phyloP scores from a whole-genome alignment of 345 rosid genomes.

The Iberis pinnata region DNA sequence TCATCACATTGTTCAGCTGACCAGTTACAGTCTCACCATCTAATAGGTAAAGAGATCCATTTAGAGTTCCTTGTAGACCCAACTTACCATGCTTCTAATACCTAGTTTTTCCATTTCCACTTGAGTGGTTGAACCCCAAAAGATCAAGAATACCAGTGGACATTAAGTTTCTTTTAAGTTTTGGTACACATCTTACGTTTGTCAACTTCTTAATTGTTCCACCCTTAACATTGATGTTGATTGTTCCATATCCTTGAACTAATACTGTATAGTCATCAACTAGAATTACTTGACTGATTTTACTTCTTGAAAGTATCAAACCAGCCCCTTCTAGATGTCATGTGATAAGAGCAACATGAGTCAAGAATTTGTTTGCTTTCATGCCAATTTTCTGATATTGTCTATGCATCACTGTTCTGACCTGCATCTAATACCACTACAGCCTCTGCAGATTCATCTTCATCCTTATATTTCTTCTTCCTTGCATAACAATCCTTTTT shows the following conservation, averaged over 20 bases:
- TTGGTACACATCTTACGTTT: neutral
- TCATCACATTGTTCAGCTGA: no score
- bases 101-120: neutral
- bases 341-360: neutral
- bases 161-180: neutral
- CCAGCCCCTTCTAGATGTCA: slow-evolving; percentile 1
- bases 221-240: neutral
- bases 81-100: neutral
- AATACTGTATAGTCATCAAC: neutral
- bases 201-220: neutral
- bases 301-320: neutral
- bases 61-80: neutral
- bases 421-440: no score
- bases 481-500: no score
- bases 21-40: neutral
- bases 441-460: no score
- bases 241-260: neutral
- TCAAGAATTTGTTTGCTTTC: neutral
- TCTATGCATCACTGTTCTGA: no score
- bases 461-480: no score
- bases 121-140: neutral
- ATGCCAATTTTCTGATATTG: no score
- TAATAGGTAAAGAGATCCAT: neutral
- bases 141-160: neutral
- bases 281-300: neutral